These are phyloP conservation scores for Ogataea pini DNA, from an alignment of 805 yeast species.

Conservation along the genomic window DNA sequence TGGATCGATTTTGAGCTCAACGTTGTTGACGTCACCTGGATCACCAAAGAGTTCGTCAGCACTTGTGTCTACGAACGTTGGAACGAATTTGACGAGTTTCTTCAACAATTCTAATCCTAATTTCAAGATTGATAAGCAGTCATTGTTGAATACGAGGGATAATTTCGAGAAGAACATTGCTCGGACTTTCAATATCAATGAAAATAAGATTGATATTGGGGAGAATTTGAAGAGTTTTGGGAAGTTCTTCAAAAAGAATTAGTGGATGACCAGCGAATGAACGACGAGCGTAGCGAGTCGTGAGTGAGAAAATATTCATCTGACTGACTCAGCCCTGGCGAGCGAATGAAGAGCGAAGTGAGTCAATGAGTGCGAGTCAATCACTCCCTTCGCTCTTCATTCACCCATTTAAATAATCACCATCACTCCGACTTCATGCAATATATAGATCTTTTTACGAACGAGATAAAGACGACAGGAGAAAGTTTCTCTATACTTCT, in stretches of 20 bases:
- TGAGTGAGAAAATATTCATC: no score
- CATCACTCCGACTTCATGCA: no score
- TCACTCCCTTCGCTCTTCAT: neutral
- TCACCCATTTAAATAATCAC: no score
- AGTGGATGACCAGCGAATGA: no score
- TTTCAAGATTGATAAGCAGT: slow-evolving; percentile 32
- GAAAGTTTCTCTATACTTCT: no score
- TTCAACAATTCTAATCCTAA: slow-evolving; percentile 23
- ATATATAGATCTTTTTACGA: no score
- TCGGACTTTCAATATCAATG: slow-evolving; percentile 47
- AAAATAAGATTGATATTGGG: slow-evolving; percentile 63
- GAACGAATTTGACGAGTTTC: slow-evolving; percentile 19
- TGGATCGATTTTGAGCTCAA: slow-evolving; percentile 10
- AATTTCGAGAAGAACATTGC: slow-evolving; percentile 45
- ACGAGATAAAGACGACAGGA: no score
- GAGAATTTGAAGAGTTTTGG: slow-evolving; percentile 68
- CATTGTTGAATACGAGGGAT: slow-evolving; percentile 42
- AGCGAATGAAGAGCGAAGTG: no score
- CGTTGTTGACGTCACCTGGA: slow-evolving; percentile 19
- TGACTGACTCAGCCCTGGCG: no score
- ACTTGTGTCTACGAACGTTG: slow-evolving; percentile 7
- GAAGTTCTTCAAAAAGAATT: slow-evolving; percentile 47
- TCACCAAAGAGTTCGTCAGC: slow-evolving; percentile 4
- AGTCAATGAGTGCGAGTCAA: no score
- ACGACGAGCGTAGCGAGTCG: slow-evolving; percentile 1